Evolutionary conservation across 345 rosid species (phyloP), one percentile per base, ranked within the genome.

Genomic region (Carallia pectinifolia): DNA sequence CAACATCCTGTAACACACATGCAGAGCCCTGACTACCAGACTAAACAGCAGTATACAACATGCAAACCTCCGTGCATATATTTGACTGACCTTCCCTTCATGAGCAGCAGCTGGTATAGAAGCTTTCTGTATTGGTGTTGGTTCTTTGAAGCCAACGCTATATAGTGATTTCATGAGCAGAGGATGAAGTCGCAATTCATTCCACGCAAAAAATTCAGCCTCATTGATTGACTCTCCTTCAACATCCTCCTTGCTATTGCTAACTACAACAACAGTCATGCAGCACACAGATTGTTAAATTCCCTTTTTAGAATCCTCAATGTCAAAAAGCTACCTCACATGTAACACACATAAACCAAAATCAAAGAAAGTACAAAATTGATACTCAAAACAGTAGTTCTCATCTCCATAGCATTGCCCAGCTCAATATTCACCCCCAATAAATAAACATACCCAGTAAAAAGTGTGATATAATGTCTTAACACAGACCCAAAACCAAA

Each of bases 81-180:
- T 52, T 79, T 54, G 55, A 70, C 89, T 40, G 39, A 94, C 97
- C 92, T 89, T 92, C 72, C 99, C 97, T 77, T 92, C 93, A 87
- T 86, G 93, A 67, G 97, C 97, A 39, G 96, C 97, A 58, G 89
- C 92, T 56, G 97, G 83, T 79, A 95, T 83, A 76, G 93, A 92
- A 74, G 95, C 88, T 82, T 85, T 88, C 71, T 95, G 99, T 78
- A 95, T 90, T 29, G 89, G 82, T 62, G 97, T 95, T 19, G 99
- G 99, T 79, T 95, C 89, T 83, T 83, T 90, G 83, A 92, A 92
- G 36, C 91, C 91, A 61, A 95, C 91, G 69, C 81, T 81, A 70
- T 52, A 73, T 74, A 95, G 84, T 62, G 97, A 83, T 71, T 83
- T 88, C 96, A 90, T 87, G 72, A 94, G 86, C 52, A 70, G 53